Evolutionary conservation across 2,329 filamentous ascomycete species (phyloP).

Genomic region (Trichophyton schoenleinii): DNA sequence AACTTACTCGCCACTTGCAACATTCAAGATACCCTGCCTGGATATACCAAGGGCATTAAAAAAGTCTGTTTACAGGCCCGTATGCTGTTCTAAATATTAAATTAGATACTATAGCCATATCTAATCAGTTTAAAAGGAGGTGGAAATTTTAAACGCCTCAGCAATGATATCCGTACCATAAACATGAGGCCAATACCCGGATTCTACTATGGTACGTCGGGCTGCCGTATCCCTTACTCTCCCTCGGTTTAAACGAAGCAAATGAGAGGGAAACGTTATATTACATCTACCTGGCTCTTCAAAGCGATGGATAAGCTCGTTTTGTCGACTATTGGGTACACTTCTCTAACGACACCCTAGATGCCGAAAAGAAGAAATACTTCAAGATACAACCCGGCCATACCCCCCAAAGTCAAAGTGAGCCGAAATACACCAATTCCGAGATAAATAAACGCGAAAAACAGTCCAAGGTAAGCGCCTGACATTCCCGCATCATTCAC

Average conservation of each 20-base stretch:
- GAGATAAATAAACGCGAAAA: constrained; percentile 8
- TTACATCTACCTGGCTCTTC: no score
- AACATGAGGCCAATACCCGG: not conserved
- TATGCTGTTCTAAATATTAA: no score
- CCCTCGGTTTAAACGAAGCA: not conserved
- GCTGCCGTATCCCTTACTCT: not conserved
- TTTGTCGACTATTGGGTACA: no score
- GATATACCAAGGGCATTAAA: no score
- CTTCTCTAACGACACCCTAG: constrained; percentile 15
- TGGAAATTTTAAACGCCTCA: not conserved
- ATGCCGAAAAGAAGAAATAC: constrained; percentile 48
- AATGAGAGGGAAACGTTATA: not conserved
- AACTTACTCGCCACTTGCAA: no score
- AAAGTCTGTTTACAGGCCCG: no score
- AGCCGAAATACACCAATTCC: constrained; percentile 14
- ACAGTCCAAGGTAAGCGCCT: constrained; percentile 8
- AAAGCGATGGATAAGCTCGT: no score
- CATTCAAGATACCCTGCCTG: no score
- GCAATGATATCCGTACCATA: not conserved
- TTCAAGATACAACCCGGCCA: constrained; percentile 50
- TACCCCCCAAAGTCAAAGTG: constrained; percentile 37
- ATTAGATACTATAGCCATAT: no score
- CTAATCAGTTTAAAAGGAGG: no score
- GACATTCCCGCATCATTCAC: not conserved
- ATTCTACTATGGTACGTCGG: not conserved